Evolutionary conservation across 2,329 filamentous ascomycete genomes (phyloP).

Genomic region (Ophiocordyceps polyrhachis-furcata): DNA sequence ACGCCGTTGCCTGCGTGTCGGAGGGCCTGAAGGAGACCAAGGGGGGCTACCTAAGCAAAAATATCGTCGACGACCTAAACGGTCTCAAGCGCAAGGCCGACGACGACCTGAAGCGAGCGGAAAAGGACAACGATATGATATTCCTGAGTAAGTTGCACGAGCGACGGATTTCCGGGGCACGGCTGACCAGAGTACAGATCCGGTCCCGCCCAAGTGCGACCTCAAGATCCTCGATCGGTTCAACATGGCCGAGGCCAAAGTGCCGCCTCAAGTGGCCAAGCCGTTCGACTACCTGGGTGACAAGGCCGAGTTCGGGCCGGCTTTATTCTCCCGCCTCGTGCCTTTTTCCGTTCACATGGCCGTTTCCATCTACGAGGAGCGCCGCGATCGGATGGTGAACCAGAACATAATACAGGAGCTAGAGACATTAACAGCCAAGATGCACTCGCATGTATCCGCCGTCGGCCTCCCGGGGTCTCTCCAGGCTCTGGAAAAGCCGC

Average conservation of each 20-base stretch:
- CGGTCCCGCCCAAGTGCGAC: conserved; percentile 76
- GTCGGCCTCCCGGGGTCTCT: conserved; percentile 81
- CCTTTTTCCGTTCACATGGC: conserved; percentile 92
- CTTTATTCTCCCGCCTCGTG: conserved; percentile 78
- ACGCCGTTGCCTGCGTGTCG: conserved; percentile 65
- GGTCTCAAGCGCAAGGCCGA: conserved; percentile 65
- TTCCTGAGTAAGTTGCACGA: conserved; percentile 51
- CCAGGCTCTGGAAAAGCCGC: conserved; percentile 84
- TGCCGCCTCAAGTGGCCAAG: conserved; percentile 66
- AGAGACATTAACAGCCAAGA: conserved; percentile 58
- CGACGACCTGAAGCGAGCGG: conserved; percentile 78
- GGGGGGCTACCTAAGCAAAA: conserved; percentile 56
- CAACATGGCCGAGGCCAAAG: conserved; percentile 65
- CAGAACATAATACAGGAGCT: conserved; percentile 72
- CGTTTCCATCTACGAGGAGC: conserved; percentile 85
- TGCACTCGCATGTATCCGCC: conserved; percentile 63
- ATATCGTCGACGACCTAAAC: conserved; percentile 65
- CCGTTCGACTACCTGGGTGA: conserved; percentile 68
- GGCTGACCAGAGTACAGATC: conserved; percentile 27
- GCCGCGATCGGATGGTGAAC: conserved; percentile 77
- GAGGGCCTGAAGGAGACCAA: conserved; percentile 73
- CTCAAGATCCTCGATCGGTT: conserved; percentile 71
- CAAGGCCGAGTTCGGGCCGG: conserved; percentile 60
- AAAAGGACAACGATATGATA: conserved; percentile 93
- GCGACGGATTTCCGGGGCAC: background rate